Evolutionary conservation across 2,329 filamentous ascomycete genomes (phyloP), one percentile per base, ranked within the genome.

Genomic region (Huntiella bhutanensis): DNA sequence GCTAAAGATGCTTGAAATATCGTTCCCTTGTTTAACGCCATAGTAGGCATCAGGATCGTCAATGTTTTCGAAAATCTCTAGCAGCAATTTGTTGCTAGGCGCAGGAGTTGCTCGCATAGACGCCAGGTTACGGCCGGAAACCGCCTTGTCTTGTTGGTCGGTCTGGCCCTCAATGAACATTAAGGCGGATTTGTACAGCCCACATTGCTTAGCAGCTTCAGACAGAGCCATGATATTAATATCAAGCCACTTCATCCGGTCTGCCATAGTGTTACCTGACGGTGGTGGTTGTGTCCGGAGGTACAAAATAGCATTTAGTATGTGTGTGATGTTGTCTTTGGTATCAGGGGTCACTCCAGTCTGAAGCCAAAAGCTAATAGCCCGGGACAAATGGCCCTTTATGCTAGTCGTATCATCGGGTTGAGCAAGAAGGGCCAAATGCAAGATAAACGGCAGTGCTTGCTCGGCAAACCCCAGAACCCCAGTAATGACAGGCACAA

Each of bases 31-130:
- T 37, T 83, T 75, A 5, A 95, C 70, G 3, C 91, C 92, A 57
- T 98, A 98, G 59, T 93, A 98, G 1, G 86, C 80, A 59, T 99
- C 91, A 1, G 87, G 88, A 55, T 99, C 92, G 56, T 95, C 87
- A 41, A 98, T 82, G 51, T 84, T 88, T 57, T 84, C 81, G 58
- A 91, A 98, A 2, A 98, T 87, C 1, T 73, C 67, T 39, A 94
- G 69, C 10, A 96, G 66, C 1, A 92, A 68, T 28, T 82, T 75
- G 13, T 33, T 43, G 5, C 41, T 41, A 7, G 45, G 45, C 8
- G 41, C 16, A 16, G 40, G 33, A 16, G 43, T 19, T 35, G 41
- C 57, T 53, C 70, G 63, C 53, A 64, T 67, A 41, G 82, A 73
- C 49, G 82, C 71, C 38, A 80, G 80, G 13, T 68, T 62, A 33